Conservation (phyloP, 2,329 filamentous ascomycete genomes). For the Diplodia intermedia region DNA sequence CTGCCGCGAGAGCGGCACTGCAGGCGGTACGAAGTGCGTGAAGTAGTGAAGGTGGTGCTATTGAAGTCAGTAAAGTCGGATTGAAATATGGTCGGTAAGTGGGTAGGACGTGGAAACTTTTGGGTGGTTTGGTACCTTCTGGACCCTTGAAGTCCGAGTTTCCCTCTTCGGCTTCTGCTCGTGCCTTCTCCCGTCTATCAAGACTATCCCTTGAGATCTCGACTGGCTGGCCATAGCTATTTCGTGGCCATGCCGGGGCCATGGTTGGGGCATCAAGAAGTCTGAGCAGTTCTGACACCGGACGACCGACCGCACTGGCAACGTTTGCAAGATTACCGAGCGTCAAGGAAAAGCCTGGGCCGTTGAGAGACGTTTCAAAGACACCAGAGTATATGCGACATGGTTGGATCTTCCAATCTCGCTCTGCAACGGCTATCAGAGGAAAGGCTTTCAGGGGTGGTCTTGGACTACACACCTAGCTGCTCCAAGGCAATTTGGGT, state of each 20-base stretch:
- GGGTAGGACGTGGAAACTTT: constrained; percentile 38
- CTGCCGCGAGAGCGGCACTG: constrained; percentile 61
- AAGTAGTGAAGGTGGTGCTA: constrained; percentile 45
- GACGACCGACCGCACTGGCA: constrained; percentile 50
- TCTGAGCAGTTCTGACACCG: constrained; percentile 52
- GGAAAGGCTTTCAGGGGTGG: too few species aligned
- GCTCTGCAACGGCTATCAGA: constrained; percentile 39
- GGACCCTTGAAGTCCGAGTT: constrained; percentile 34
- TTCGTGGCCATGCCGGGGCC: constrained; percentile 60
- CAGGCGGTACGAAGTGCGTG: constrained; percentile 52
- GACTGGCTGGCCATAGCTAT: constrained; percentile 48
- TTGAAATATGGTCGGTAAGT: neutral
- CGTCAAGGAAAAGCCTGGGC: constrained; percentile 69
- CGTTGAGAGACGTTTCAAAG: constrained; percentile 76
- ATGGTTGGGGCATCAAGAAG: constrained; percentile 60
- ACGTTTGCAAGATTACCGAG: constrained; percentile 60
- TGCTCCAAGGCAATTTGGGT: constrained; percentile 52
- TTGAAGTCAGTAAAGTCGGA: neutral
- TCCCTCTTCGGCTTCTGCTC: constrained; percentile 35
- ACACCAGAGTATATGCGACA: constrained; percentile 69
- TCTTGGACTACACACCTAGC: constrained; percentile 38
- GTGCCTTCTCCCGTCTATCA: constrained; percentile 41
- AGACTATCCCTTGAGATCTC: constrained; percentile 41
- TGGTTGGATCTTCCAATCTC: constrained; percentile 65
- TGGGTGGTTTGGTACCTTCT: constrained; percentile 9